Evolutionary conservation across 2,329 filamentous ascomycete species (phyloP), one percentile per base, ranked within the genome.

Genomic region (Colletotrichum liriopes): DNA sequence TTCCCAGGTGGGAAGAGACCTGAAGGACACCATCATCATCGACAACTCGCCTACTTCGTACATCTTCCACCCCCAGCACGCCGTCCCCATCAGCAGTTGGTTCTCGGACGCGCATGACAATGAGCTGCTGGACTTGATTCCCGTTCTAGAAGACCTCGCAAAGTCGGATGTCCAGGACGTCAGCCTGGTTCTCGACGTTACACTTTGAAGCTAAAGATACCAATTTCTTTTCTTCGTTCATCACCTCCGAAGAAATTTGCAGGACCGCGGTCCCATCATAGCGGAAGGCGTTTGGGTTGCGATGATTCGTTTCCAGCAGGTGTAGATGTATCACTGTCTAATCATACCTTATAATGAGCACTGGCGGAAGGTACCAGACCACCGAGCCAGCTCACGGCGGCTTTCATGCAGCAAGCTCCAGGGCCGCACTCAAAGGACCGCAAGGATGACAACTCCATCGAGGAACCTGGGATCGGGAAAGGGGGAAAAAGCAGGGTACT

Each of bases 21-120:
- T 99, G 68, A 94, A 94, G 82, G 96, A 99, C 81, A 99, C 96
- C 26, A 99, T 99, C 81, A 99, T 99, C 82, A 99, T 99, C 79
- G 96, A 99, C 86, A 99, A 99, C 84, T 98, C 96, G 58, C 96
- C 96, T 2, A 99, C 96, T 5, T 98, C 96, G 16, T 99, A 99
- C 86, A 98, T 99, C 79, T 99, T 99, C 89, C 96, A 99, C 81
- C 96, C 96, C 32, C 96, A 99, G 86, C 96, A 99, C 82, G 96
- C 96, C 73, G 96, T 99, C 61, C 96, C 96, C 35, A 99, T 99
- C 85, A 98, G 95, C 89, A 98, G 96, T 88, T 99, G 96, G 96
- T 99, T 99, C 86, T 98, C 95, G 76, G 96, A 99, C 84, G 96
- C 96, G 74, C 96, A 99, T 84, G 96, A 99, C 86, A 99, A 99